A percentile compares a stretch with the other conserved stretches of the same genome.
phyloP scores from a whole-genome alignment of 1,139 yeast species.

The Kurtzmaniella quercitrusa region DNA sequence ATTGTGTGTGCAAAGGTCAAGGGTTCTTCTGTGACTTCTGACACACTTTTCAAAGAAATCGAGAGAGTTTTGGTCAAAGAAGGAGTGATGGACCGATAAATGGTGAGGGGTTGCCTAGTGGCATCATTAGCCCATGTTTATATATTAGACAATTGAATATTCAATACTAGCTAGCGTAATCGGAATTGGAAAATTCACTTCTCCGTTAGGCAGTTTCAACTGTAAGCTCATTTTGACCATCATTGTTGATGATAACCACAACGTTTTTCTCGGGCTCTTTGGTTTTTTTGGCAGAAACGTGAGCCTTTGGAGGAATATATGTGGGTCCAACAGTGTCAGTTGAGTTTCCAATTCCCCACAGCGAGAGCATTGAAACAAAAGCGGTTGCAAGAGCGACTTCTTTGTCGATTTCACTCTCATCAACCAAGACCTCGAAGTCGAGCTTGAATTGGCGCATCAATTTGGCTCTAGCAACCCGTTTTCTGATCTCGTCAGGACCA shows the following conservation, averaged over 20 bases:
- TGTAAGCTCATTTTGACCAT: slow-evolving; percentile 8
- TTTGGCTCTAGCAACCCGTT: slow-evolving; percentile 50
- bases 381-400: slow-evolving; percentile 55
- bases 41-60: slow-evolving; percentile 43
- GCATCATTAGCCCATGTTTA: slow-evolving; percentile 3
- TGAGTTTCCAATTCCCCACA: slow-evolving; percentile 55
- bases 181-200: not conserved
- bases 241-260: slow-evolving; percentile 15
- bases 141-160: slow-evolving; percentile 2
- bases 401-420: slow-evolving; percentile 40
- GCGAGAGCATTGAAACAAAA: slow-evolving; percentile 57
- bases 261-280: slow-evolving; percentile 5
- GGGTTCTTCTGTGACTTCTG: slow-evolving; percentile 41
- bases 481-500: slow-evolving; percentile 49
- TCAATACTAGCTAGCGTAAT: slow-evolving; percentile 2
- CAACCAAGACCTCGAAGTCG: slow-evolving; percentile 55
- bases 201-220: slow-evolving; percentile 7
- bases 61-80: slow-evolving; percentile 45
- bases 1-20: slow-evolving; percentile 43
- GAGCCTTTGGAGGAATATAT: slow-evolving; percentile 12
- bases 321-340: slow-evolving; percentile 57
- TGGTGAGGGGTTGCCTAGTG: slow-evolving; percentile 8
- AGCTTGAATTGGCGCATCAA: slow-evolving; percentile 55
- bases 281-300: not conserved
- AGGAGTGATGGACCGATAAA: slow-evolving; percentile 35